phyloP scores from a whole-genome alignment of 768 basidiomycete species.

The Cyclocybe cylindracea region DNA sequence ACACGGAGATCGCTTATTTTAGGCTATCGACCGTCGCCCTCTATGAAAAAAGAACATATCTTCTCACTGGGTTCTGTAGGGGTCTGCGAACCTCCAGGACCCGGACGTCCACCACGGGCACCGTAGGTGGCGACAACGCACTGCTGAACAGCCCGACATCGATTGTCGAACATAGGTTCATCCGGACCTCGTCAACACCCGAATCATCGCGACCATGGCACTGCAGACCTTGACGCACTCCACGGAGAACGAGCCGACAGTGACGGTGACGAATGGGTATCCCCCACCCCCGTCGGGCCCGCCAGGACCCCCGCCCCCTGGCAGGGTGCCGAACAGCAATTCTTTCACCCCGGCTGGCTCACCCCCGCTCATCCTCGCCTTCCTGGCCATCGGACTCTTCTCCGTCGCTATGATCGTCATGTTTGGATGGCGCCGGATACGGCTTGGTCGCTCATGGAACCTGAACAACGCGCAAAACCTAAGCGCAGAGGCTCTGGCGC shows the following conservation, averaged over 20 bases:
- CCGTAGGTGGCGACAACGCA: no score
- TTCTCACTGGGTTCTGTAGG: no score
- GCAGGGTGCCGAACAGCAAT: not conserved
- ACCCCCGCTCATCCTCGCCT: conserved; percentile 58
- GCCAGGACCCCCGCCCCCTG: not conserved
- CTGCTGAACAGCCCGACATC: no score
- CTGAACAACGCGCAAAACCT: conserved; percentile 3
- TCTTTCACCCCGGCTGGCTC: conserved; percentile 37
- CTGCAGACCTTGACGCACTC: conserved; percentile 15
- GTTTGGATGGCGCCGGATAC: conserved; percentile 46
- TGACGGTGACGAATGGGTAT: not conserved
- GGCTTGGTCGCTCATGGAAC: conserved; percentile 12
- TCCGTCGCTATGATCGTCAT: conserved; percentile 46
- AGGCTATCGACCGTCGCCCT: no score
- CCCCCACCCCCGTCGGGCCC: conserved; percentile 7
- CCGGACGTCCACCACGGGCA: no score
- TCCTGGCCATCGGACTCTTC: conserved; percentile 61
- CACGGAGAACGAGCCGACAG: not conserved
- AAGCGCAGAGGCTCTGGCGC: not conserved
- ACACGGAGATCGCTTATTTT: no score
- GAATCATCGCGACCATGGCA: conserved; percentile 9
- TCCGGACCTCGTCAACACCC: not conserved
- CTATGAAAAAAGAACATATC: no score
- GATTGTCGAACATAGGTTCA: no score
- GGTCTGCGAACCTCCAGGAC: no score